Evolutionary conservation across 306 rosid genomes (phyloP), one percentile per base, ranked within the genome.

Genomic region (Elaeagnus macrophylla): DNA sequence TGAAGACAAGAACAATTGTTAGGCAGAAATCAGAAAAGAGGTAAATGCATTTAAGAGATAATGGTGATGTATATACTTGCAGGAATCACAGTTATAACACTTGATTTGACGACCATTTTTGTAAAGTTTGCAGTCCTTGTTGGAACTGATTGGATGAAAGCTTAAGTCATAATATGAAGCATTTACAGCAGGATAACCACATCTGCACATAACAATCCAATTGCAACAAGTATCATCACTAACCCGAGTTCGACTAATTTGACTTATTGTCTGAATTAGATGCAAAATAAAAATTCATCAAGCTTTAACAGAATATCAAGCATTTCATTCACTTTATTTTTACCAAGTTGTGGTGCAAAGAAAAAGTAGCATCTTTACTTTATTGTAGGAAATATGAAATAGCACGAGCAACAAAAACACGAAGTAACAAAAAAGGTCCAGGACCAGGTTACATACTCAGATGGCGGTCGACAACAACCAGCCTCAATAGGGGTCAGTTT

Each of bases 381-480:
- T 9, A 14, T 2, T 5, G 15, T 44, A 19, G 38, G 53, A 58
- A 70, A 37, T 13, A 71, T 35, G 13, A 61, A 59, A 57, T 18
- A 14, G 39, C 37, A 39, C 18, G 9, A 36, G 9, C 7, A 36
- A 15, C 4, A 44, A 43, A 67, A 60, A 18, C 6, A 56, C 39
- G 18, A 35, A 20, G 61, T 35, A 47, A n/a, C 51, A 19, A 14
- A 51, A n/a, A n/a, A n/a, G n/a, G n/a, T n/a, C 37, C 18, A 8
- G 39, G 59, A 65, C 43, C 66, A 64, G 3, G 67, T 51, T 56
- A 77, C 94, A 61, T 86, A 90, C 97, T 79, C 83, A 3, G 86
- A 86, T 42, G 97, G 97, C 9, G 97, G 95, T 56, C 91, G 77
- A 59, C 97, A 90, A 67, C 97, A 90, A 48, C 97, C 97, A 43